These are phyloP conservation scores for Meyerozyma carpophila DNA, from an alignment of 1,139 yeast genomes.

Conservation along the genomic window DNA sequence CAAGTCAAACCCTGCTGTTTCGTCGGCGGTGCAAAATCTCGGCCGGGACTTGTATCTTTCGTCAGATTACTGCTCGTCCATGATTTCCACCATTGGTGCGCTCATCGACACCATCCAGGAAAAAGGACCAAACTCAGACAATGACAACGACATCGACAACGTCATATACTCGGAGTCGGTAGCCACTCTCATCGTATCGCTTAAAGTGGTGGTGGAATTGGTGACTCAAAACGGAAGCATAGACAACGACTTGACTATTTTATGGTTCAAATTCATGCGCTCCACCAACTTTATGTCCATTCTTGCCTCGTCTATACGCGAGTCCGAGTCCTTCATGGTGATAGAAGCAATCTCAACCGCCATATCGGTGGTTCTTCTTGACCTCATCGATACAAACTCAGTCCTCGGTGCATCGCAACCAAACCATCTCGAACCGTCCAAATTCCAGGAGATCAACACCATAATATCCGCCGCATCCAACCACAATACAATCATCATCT, in stretches of 20 bases:
- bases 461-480: slow-evolving; percentile 23
- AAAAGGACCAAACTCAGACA: slow-evolving; percentile 13
- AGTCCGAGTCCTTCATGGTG: slow-evolving; percentile 32
- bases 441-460: slow-evolving; percentile 37
- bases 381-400: slow-evolving; percentile 27
- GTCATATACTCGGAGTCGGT: slow-evolving; percentile 29
- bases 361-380: slow-evolving; percentile 47
- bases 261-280: slow-evolving; percentile 57
- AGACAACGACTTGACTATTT: slow-evolving; percentile 22
- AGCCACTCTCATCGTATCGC: slow-evolving; percentile 28
- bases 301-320: slow-evolving; percentile 22
- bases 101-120: slow-evolving; percentile 8
- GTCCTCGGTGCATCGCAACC: slow-evolving; percentile 12
- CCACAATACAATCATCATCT: slow-evolving; percentile 46
- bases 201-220: slow-evolving; percentile 43
- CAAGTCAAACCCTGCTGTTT: slow-evolving; percentile 25
- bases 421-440: slow-evolving; percentile 15
- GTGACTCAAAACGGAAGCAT: slow-evolving; percentile 29
- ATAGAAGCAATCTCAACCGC: slow-evolving; percentile 46
- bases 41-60: slow-evolving; percentile 35
- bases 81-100: slow-evolving; percentile 8
- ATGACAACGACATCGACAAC: slow-evolving; percentile 10
- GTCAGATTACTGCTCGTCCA: slow-evolving; percentile 14
- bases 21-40: slow-evolving; percentile 30
- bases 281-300: slow-evolving; percentile 33